Evolutionary conservation across 1,284 basidiomycete genomes (phyloP), one percentile per base, ranked within the genome.

Genomic region (Puccinia novopanici): DNA sequence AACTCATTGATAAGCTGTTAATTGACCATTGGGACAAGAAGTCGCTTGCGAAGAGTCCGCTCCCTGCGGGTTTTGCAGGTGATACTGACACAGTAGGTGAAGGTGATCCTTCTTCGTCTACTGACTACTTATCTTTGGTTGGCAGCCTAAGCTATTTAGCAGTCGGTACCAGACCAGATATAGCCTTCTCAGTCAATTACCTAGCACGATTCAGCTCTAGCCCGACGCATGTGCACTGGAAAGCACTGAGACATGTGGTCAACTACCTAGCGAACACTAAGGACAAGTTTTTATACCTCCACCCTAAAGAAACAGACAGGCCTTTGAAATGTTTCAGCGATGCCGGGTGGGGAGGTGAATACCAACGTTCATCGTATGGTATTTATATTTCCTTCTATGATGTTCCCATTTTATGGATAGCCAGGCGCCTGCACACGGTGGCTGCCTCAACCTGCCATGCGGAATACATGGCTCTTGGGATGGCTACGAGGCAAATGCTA

Each of bases 161-260:
- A 17, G 55, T 59, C 12, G 73, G 73, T 0, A 75, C 57, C 3
- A 5, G 73, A 19, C 73, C 73, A 22, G 73, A 75, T 34, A 2
- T 75, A 9, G 40, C 55, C 17, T 75, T 40, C 45, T 19, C 55
- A 5, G 73, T 75, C 6, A 75, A 75, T 30, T 52, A 59, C n/a
- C 17, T 75, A 30, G 34, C 73, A 24, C 12, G 42, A 17, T 75
- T 61, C 30, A 40, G 54, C 13, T 12, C 42, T 5, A 45, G 37
- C 15, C 54, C 73, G 27, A 42, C n/a, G 9, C 6, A 22, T 1
- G 15, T 15, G 4, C 72, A 75, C 10, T 75, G 73, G 73, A 59
- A 63, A 24, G 54, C 22, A 45, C 48, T 75, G 2, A n/a, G 42
- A 42, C 55, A 75, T 19, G 13, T 75, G 1, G 34, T 75, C 3